Evolutionary conservation across 371 early-diverging fungal genomes (phyloP), one percentile per base, ranked within the genome.

Genomic region (Rhizopus microsporus): DNA sequence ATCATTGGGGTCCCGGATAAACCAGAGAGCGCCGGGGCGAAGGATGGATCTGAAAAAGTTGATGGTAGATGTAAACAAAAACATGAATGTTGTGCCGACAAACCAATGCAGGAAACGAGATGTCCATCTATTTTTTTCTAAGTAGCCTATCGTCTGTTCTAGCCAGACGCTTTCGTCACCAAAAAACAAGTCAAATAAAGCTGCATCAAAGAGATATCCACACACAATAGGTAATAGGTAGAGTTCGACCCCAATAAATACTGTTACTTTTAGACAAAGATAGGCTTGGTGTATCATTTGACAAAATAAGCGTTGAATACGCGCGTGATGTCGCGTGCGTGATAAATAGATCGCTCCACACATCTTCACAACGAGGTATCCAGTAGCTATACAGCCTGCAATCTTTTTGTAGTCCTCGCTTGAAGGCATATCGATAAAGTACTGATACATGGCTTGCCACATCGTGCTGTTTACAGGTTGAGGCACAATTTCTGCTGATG

Each of bases 21-120:
- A 95, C 92, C 93, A 94, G 76, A 95, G 76, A 31, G 94, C 91
- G n/a, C 95, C 95, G 0, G 89, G 90, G 0, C 95, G 86, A 15
- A 94, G 81, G 1, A 90, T 77, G 39, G 84, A 81, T 10, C 95
- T 82, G 15, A 90, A 86, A 31, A 80, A 70, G 12, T 82, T 55
- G 15, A 94, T 83, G 63, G 92, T 90, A 6, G 80, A 65, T 1
- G 95, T 86, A 74, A 94, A 90, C 53, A 90, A 83, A 58, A 91
- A 88, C 88, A 94, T 92, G 65, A 93, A 93, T 3, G 82, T 80
- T 6, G 95, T 93, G 0, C 96, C 96, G 1, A 84, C 67, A 56
- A 94, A 83, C 96, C 94, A 95, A 63, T 93, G 93, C 58, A 91
- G 68, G 55, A 91, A 84, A 33, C 23, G 23, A 23, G 23, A 23